phyloP scores from a whole-genome alignment of 768 basidiomycete genomes.

The Rhodotorula graminis region DNA sequence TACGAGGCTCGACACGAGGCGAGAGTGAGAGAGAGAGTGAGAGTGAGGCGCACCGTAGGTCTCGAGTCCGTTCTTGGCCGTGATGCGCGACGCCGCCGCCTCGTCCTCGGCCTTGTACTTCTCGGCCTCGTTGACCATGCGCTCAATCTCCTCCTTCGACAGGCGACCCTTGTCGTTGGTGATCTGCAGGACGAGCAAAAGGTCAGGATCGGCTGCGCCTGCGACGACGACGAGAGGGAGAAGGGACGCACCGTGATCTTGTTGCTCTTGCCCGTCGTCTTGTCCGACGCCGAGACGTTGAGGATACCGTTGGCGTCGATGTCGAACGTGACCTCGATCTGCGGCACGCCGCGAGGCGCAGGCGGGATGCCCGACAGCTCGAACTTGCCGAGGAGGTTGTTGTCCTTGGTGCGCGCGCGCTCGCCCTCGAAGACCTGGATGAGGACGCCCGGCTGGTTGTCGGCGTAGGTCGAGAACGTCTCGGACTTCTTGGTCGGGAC shows the following conservation, averaged over 20 bases:
- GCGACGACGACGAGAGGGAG: too few relatives aligned
- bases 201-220: too few relatives aligned
- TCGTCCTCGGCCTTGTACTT: slow-evolving; percentile 67
- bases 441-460: slow-evolving; percentile 97
- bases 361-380: slow-evolving; percentile 94
- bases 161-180: slow-evolving; percentile 96
- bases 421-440: slow-evolving; percentile 95
- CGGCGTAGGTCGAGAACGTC: slow-evolving; percentile 85
- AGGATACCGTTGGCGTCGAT: slow-evolving; percentile 85
- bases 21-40: not conserved
- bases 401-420: slow-evolving; percentile 96
- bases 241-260: slow-evolving; percentile 49
- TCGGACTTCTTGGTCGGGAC: slow-evolving; percentile 98
- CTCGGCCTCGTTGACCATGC: slow-evolving; percentile 94
- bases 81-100: slow-evolving; percentile 73
- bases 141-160: slow-evolving; percentile 95
- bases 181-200: slow-evolving; percentile 49
- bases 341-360: slow-evolving; percentile 94
- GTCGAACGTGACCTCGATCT: slow-evolving; percentile 96
- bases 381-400: slow-evolving; percentile 97
- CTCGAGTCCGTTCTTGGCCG: slow-evolving; percentile 85
- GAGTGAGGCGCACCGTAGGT: slow-evolving; percentile 56
- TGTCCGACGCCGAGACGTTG: slow-evolving; percentile 91
- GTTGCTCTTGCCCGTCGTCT: slow-evolving; percentile 93
- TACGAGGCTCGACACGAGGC: too few relatives aligned